A percentile compares a stretch with the other conserved stretches of the same genome.
Evolutionary conservation across 495 filamentous ascomycete genomes (phyloP).

Genomic region (Astrothelium subdiscretum): DNA sequence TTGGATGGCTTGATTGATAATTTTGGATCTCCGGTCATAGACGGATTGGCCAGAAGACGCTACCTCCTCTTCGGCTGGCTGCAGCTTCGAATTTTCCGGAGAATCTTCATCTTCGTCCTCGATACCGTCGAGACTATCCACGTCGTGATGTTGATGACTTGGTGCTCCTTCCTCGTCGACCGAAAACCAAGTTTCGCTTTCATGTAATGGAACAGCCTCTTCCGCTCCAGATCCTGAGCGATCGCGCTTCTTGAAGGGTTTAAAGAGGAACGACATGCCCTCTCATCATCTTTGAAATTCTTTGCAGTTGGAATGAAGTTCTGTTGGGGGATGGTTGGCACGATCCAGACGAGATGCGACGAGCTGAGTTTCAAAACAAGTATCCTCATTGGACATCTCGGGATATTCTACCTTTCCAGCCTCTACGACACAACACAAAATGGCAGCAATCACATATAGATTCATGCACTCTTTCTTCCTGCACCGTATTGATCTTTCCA

Average conservation of each 20-base stretch:
- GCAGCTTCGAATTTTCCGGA: neutral
- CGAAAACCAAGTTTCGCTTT: neutral
- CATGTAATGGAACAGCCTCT: neutral
- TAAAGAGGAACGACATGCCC: neutral
- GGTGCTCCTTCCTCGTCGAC: neutral
- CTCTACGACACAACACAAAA: no score
- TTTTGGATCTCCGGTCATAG: constrained; percentile 28
- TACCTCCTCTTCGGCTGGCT: neutral
- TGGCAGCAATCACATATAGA: no score
- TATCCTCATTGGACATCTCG: neutral
- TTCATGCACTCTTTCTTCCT: no score
- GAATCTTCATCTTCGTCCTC: neutral
- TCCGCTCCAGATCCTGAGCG: neutral
- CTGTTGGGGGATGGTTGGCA: neutral
- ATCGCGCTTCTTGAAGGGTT: neutral
- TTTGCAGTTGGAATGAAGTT: neutral
- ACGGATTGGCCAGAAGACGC: neutral
- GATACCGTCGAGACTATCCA: neutral
- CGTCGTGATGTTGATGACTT: neutral
- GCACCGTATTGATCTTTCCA: neutral
- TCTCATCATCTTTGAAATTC: neutral
- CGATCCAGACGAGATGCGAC: neutral
- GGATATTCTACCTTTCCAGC: no score
- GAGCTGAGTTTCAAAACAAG: neutral
- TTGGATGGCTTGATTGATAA: constrained; percentile 27